Evolutionary conservation across 2,329 filamentous ascomycete genomes (phyloP).

Genomic region (Talaromyces atroroseus): DNA sequence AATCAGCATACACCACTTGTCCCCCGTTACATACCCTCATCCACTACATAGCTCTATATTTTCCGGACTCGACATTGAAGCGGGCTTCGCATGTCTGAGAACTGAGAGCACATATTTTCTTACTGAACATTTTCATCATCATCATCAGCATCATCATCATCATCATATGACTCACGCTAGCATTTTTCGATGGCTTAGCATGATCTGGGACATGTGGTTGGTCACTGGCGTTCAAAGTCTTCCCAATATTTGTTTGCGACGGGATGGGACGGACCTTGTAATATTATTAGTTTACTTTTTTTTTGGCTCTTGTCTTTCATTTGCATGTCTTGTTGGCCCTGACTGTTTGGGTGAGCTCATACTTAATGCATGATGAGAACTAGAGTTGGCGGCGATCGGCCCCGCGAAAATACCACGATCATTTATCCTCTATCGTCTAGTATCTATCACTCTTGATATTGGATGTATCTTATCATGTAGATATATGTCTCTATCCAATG

Average conservation of each 20-base stretch:
- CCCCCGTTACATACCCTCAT: background rate
- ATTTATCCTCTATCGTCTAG: too few relatives aligned
- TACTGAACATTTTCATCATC: conserved; percentile 6
- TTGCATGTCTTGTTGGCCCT: conserved; percentile 4
- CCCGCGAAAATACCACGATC: background rate
- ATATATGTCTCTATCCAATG: too few relatives aligned
- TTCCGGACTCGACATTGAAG: conserved; percentile 33
- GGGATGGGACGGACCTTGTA: conserved; percentile 15
- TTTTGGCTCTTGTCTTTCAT: background rate
- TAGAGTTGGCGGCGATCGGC: conserved; percentile 7
- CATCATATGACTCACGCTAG: conserved; percentile 1
- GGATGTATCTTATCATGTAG: too few relatives aligned
- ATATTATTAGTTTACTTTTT: conserved; percentile 10
- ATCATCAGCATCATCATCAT: background rate
- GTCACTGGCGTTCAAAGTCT: conserved; percentile 6
- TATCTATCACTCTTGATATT: too few relatives aligned
- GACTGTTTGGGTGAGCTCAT: background rate
- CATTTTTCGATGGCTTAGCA: conserved; percentile 12
- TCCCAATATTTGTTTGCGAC: conserved; percentile 12
- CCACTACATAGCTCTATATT: conserved; percentile 10
- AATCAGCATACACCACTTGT: background rate
- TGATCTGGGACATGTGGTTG: conserved; percentile 8
- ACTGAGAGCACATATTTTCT: conserved; percentile 16
- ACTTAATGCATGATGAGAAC: conserved; percentile 15
- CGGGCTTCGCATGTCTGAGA: conserved; percentile 35